phyloP scores from a whole-genome alignment of 2,329 filamentous ascomycete genomes.

The Aspergillus brasiliensis region DNA sequence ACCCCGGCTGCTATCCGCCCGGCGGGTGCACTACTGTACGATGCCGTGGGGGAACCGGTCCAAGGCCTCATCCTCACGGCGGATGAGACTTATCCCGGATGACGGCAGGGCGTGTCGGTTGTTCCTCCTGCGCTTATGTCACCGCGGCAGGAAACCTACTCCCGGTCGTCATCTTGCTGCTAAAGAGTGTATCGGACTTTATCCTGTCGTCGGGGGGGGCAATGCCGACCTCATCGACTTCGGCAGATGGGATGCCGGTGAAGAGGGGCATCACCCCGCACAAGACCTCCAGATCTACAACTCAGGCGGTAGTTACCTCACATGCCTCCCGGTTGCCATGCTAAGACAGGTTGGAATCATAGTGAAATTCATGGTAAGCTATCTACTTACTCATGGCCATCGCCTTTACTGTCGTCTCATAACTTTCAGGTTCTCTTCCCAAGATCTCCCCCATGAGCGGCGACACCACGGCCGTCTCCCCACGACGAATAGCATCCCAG shows the following conservation, averaged over 20 bases:
- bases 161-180: not conserved
- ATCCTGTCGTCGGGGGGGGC: not conserved
- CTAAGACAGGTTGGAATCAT: not conserved
- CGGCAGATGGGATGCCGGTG: not conserved
- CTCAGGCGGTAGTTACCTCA: not conserved
- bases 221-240: not conserved
- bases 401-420: conserved; percentile 36
- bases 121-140: not conserved
- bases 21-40: conserved; percentile 4
- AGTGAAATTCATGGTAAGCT: not conserved
- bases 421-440: conserved; percentile 48
- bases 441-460: conserved; percentile 43
- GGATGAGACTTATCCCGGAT: conserved; percentile 5
- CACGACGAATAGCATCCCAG: conserved; percentile 49
- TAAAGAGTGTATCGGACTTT: conserved; percentile 4
- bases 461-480: conserved; percentile 49
- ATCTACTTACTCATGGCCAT: conserved; percentile 10
- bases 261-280: not conserved
- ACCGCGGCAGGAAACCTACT: not conserved
- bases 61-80: not conserved
- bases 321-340: not conserved
- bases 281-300: not conserved
- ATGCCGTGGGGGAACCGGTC: conserved; percentile 1
- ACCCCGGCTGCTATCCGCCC: conserved; percentile 5
- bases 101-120: conserved; percentile 1